phyloP scores from a whole-genome alignment of 179 eudicot genomes.

The Beta lomatogona region DNA sequence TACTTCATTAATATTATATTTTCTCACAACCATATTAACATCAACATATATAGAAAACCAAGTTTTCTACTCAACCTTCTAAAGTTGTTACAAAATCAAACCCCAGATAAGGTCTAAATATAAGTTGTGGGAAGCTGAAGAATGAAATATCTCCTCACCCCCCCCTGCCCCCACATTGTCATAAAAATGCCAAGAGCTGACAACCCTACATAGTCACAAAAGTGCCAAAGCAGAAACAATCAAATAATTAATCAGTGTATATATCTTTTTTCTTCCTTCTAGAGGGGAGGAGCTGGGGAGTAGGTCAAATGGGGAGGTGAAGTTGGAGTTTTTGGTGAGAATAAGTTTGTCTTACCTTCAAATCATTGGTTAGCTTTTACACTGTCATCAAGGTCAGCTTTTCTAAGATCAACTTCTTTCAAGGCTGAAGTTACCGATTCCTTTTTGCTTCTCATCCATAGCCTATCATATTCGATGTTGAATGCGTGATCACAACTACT shows the following conservation, averaged over 20 bases:
- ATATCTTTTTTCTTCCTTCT: background rate
- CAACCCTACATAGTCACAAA: too few relatives aligned
- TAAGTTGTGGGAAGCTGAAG: too few relatives aligned
- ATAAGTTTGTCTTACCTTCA: constrained; percentile 57
- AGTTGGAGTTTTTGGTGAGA: background rate
- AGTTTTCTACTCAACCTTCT: background rate
- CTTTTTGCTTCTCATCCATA: constrained; percentile 76
- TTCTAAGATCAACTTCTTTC: constrained; percentile 72
- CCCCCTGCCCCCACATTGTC: too few relatives aligned
- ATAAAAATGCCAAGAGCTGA: too few relatives aligned
- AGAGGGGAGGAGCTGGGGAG: background rate
- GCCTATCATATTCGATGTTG: constrained; percentile 50
- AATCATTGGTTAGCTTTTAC: constrained; percentile 57
- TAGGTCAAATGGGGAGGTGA: background rate
- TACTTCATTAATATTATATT: background rate
- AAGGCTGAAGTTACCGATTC: constrained; percentile 69
- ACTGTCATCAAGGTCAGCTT: constrained; percentile 74
- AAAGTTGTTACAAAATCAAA: background rate
- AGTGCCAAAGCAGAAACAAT: background rate
- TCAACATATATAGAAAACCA: background rate
- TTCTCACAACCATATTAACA: background rate
- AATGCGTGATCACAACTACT: constrained; percentile 7
- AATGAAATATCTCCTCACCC: too few relatives aligned
- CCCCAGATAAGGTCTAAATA: too few relatives aligned
- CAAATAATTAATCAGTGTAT: background rate